Evolutionary conservation across 257 asterid genomes (phyloP), one percentile per base, ranked within the genome.

Genomic region (Prunella vulgaris): DNA sequence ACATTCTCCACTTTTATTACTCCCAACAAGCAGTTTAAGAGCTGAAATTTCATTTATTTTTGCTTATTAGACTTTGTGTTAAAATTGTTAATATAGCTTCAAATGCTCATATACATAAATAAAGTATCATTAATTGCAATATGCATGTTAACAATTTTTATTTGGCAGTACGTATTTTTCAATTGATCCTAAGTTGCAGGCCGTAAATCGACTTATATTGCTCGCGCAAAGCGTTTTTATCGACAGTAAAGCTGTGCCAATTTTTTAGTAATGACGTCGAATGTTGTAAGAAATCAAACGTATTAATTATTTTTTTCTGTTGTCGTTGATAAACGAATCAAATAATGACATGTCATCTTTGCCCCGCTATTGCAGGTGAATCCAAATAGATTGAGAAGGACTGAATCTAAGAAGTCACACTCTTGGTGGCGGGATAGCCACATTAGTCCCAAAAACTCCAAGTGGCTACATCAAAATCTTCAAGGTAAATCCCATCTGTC

Each of bases 371-470:
- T 76, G 56, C 80, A 84, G 90, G 80, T 57, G 67, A 86, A 72
- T 81, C 77, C 84, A 0, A 77, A 80, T 40, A 88, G 49, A 66
- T 61, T 84, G 87, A 84, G 49, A 81, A 80, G 84, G 78, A 24
- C 60, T 54, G 81, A 78, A 9, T 79, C 86, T 5, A 86, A 72
- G 71, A 88, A 86, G 75, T 81, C 93, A 33, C 84, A 86, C 77
- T 83, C 93, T 1, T 88, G 96, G 96, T 88, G 90, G 93, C 86
- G 96, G 93, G 88, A 88, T 77, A 88, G 93, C 84, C 96, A 88
- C 78, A 60, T 88, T 66, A 81, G 93, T 77, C 85, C 93, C 42
- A 88, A 81, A 72, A 84, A 86, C 87, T 81, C 85, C 10, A 88
- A 74, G 80, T 88, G 96, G 91, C 88, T 88, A 21, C 85, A 77